Evolutionary conservation across 1,284 basidiomycete genomes (phyloP).

Genomic region (Moesziomyces sp.): DNA sequence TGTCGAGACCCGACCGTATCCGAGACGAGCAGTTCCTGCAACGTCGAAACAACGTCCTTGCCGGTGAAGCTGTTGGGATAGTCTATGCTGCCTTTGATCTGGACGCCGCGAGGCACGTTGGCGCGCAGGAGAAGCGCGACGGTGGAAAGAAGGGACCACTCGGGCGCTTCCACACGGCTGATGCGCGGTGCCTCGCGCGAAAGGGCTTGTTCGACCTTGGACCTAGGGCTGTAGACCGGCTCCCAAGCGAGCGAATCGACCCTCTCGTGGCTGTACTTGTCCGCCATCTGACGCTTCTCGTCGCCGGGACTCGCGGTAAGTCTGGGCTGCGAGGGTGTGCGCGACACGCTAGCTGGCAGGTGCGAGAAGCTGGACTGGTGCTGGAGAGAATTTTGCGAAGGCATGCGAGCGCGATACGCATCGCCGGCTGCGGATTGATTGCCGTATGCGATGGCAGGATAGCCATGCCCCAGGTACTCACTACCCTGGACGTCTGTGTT

Average conservation of each 20-base stretch:
- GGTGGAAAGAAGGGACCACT: conserved; percentile 86
- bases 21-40: conserved; percentile 45
- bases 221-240: conserved; percentile 24
- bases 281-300: conserved; percentile 8
- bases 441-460: conserved; percentile 1
- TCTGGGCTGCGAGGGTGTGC: conserved; percentile 3
- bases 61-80: conserved; percentile 66
- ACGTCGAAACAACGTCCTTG: conserved; percentile 59
- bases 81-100: conserved; percentile 72
- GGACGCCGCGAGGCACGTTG: conserved; percentile 82
- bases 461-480: conserved; percentile 10
- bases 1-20: conserved; percentile 69
- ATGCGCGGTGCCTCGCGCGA: conserved; percentile 1
- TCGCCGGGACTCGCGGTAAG: conserved; percentile 3
- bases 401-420: conserved; percentile 1
- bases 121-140: conserved; percentile 87
- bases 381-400: conserved; percentile 11
- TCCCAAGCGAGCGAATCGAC: conserved; percentile 44
- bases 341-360: neutral
- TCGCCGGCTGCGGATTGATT: conserved; percentile 4
- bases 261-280: conserved; percentile 23
- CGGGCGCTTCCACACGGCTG: conserved; percentile 63
- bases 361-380: conserved; percentile 16
- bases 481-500: neutral
- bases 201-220: neutral